Base-by-base conservation (phyloP, 805 yeast genomes). In the Wickerhamomyces xylosicus region DNA sequence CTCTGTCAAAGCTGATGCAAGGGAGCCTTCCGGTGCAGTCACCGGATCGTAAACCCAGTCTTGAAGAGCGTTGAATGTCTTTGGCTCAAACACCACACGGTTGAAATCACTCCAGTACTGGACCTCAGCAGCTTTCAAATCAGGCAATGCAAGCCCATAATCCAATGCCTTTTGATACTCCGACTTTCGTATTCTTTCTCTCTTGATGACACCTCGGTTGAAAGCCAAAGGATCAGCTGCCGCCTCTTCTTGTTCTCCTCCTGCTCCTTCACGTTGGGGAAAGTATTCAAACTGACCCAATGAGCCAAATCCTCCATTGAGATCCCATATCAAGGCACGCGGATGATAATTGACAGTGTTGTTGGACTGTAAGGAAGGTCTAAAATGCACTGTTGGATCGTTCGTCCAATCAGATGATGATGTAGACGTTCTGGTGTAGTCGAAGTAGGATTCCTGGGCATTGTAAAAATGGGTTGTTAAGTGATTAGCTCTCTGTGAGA, bases 101-200 rank as follows among this genome's bases (percentile, higher is more conserved):
- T 79, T 68, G 52, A 80, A 85, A 51, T 85, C 95, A 0, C 92
- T 70, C 97, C 97, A 90, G 48, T 74, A 83, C 21, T 55, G 57
- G 0, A 85, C 71, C 33, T 68, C 69, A 1, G 55, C 52, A 0
- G 45, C 44, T 5, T 50, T 56, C 32, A 84, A 58, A 19, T 47
- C 43, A 1, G 66, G 64, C 5, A 59, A 17, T 9, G 45, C 18
- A 47, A 34, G 42, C 0, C 73, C 74, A 2, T 54, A 35, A 57
- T 85, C 95, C 27, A 87, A 58, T 2, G 77, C 72, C 29, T 44
- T 45, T 54, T 85, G 95, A 53, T 79, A 87, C 17, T 66, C 69
- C 45, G 76, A 77, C 54, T 72, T 76, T 0, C 51, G 54, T 2
- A 71, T 56, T 19, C 59, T 49, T 1, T 57, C 57, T 34, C 62